Base-by-base conservation (phyloP, 805 yeast species). In the Nakazawaea peltata region DNA sequence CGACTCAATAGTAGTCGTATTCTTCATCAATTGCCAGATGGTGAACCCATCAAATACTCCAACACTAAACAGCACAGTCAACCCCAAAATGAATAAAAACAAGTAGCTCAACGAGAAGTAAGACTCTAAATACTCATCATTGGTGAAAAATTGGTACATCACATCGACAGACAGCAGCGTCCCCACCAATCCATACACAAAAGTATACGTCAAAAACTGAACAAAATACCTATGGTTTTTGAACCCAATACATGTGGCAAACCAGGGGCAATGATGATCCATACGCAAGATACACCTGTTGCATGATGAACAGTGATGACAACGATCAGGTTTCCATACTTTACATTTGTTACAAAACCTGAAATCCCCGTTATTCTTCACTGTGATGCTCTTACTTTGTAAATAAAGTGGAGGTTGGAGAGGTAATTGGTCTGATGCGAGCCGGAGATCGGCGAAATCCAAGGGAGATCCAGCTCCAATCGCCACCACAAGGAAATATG, bases 201-300 rank as follows among this genome's bases (percentile, higher is more conserved):
- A 57, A 3, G 74, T 61, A 48, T 78, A 77, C 5, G 67, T 30
- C 35, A 87, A 54, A 50, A 82, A 81, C 52, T 86, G 95, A 19
- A 85, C 53, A 50, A 88, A 90, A 51, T 64, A 73, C 57, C 86
- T 82, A 44, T 83, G 87, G 56, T 90, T 90, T 19, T 61, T 60
- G 56, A 74, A 81, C 0, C 97, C 97, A 39, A 90, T 72, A 54
- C 97, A 88, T 4, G 75, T 65, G 2, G 94, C 79, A 55, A 87
- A 86, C 97, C 97, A 90, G 0, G 97, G 97, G 44, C 80, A 73
- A 21, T 30, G 32, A n/a, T 30, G 32, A 51, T 73, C 79, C 79
- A 73, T 73, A 29, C 61, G 47, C 27, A 73, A 48, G 2, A 70
- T 51, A 50, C 80, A 73, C 36, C 44, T 51, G 2, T 58, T 56